These are phyloP conservation scores for Trichoderma afroharzianum DNA, from an alignment of 2,329 filamentous ascomycete species.

Conservation along the genomic window DNA sequence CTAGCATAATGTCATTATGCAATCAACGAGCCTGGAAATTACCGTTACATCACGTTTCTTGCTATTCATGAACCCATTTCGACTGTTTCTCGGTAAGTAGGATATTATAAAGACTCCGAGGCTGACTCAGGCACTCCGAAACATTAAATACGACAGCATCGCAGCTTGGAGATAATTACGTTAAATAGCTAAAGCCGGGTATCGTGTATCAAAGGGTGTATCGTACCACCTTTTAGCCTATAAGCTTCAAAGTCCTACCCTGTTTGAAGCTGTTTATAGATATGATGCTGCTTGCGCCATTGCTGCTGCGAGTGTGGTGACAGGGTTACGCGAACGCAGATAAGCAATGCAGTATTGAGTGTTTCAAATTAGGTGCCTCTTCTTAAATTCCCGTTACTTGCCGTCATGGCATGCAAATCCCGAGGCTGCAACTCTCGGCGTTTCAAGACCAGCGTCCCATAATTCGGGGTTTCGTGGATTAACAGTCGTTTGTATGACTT, in stretches of 20 bases:
- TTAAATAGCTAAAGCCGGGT: background rate
- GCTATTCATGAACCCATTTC: background rate
- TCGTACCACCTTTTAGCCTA: background rate
- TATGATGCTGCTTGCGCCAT: background rate
- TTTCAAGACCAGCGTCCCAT: background rate
- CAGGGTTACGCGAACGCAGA: background rate
- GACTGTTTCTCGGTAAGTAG: background rate
- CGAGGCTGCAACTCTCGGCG: background rate
- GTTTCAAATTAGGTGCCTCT: background rate
- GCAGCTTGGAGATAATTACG: background rate
- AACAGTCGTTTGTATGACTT: background rate
- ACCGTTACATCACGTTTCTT: background rate
- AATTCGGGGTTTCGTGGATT: background rate
- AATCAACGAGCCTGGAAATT: too few relatives aligned
- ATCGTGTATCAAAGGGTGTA: background rate
- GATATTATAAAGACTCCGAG: background rate
- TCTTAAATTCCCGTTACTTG: background rate
- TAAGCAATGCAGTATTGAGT: background rate
- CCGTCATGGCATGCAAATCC: fast-evolving
- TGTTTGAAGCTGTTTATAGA: background rate
- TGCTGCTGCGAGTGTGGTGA: background rate
- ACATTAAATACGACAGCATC: background rate
- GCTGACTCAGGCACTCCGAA: background rate
- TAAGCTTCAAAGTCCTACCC: background rate
- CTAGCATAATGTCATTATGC: background rate